A percentile compares a stretch with the other conserved stretches of the same genome.
These are phyloP conservation scores for Dianthus caryophyllus DNA, from an alignment of 148 eudicot species.

Conservation along the genomic window DNA sequence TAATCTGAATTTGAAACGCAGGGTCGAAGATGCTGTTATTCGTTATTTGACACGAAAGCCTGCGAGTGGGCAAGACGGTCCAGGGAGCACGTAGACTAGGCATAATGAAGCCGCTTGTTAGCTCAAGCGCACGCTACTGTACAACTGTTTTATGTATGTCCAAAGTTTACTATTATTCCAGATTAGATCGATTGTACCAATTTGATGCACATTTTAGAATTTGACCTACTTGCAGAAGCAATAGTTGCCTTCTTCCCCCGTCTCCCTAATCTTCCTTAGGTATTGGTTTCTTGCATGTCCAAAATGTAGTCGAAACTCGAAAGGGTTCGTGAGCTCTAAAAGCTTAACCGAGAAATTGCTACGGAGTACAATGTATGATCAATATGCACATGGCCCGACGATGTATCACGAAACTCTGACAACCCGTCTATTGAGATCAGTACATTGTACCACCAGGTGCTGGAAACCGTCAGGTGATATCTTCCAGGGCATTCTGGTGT, in stretches of 20 bases:
- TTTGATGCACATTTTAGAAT: conserved; percentile 23
- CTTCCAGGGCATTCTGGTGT: too few species aligned
- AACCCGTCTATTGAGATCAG: too few species aligned
- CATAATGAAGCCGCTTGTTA: conserved; percentile 10
- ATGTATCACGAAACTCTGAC: too few species aligned
- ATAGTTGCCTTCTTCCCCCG: not conserved
- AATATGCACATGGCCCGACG: too few species aligned
- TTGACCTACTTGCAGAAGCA: not conserved
- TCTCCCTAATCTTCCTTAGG: not conserved
- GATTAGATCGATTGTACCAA: conserved; percentile 9
- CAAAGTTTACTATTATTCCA: conserved; percentile 1
- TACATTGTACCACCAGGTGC: too few species aligned
- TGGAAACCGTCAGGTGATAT: too few species aligned
- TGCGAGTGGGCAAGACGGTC: conserved; percentile 47
- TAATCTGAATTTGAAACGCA: conserved; percentile 23
- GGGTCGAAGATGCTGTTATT: conserved; percentile 98
- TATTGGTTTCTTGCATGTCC: too few species aligned
- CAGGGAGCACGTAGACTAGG: conserved; percentile 46
- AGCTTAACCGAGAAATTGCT: too few species aligned
- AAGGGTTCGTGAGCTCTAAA: too few species aligned
- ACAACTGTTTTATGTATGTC: conserved; percentile 21
- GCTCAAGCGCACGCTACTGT: conserved; percentile 14
- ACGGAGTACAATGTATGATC: too few species aligned
- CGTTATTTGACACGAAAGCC: conserved; percentile 85
- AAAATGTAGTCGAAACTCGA: too few species aligned